These are phyloP conservation scores for Talaromyces islandicus DNA, from an alignment of 2,329 filamentous ascomycete species.

Conservation along the genomic window DNA sequence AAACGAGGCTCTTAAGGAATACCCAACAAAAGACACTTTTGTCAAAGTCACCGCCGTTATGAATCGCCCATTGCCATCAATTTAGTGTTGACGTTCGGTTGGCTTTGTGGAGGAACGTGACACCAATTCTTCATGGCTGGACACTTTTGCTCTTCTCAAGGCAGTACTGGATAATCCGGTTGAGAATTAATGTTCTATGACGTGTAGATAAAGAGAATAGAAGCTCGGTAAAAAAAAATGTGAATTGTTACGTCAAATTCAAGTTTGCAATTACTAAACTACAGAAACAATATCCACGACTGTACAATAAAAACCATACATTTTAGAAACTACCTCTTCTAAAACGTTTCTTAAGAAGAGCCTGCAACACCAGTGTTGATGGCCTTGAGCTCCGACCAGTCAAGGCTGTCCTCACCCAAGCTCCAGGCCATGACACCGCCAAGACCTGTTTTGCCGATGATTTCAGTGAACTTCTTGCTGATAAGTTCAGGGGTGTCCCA, in stretches of 20 bases:
- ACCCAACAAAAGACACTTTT: slow-evolving; percentile 28
- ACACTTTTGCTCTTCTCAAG: slow-evolving; percentile 1
- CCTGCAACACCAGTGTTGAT: slow-evolving; percentile 30
- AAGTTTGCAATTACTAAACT: neutral
- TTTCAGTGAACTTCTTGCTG: slow-evolving; percentile 53
- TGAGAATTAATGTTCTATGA: neutral
- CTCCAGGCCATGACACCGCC: slow-evolving; percentile 74
- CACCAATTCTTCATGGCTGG: neutral
- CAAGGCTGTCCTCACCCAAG: slow-evolving; percentile 57
- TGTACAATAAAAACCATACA: neutral
- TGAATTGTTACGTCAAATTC: neutral
- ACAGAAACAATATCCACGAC: neutral
- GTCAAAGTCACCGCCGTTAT: slow-evolving; percentile 34
- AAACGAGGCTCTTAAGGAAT: slow-evolving; percentile 30
- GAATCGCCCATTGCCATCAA: slow-evolving; percentile 28
- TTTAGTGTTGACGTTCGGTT: neutral
- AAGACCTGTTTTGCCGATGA: slow-evolving; percentile 52
- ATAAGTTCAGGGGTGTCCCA: slow-evolving; percentile 63
- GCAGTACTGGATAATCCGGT: neutral
- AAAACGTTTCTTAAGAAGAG: neutral
- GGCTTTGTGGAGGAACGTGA: neutral
- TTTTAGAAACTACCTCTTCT: neutral
- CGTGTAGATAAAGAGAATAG: neutral
- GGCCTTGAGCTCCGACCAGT: slow-evolving; percentile 40
- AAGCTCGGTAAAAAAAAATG: too few species aligned